Evolutionary conservation across 345 rosid species (phyloP).

Genomic region (Chamaenerion angustifolium): DNA sequence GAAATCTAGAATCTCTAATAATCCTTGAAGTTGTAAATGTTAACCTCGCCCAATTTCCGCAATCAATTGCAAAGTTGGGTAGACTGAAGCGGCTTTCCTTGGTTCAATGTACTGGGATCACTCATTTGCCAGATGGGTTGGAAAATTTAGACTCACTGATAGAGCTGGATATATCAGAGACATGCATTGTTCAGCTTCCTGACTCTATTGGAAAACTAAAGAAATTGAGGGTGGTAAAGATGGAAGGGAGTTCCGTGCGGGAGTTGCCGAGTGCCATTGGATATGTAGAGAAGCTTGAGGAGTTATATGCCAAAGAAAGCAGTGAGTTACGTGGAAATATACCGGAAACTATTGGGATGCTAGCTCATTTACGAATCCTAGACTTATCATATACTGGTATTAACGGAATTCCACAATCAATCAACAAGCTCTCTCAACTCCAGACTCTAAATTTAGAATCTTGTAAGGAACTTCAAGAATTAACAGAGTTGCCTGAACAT

Average conservation of each 20-base stretch:
- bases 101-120: neutral
- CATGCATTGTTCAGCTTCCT: neutral
- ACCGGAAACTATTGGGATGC: neutral
- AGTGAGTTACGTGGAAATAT: neutral
- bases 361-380: neutral
- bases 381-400: neutral
- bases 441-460: conserved; percentile 2
- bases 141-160: neutral
- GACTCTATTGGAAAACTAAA: neutral
- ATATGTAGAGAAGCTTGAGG: neutral
- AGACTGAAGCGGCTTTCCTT: neutral
- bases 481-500: neutral
- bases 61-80: neutral
- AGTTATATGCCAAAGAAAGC: neutral
- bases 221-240: conserved; percentile 7
- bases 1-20: neutral
- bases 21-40: conserved; percentile 1
- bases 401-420: neutral
- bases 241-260: neutral
- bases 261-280: neutral
- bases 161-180: neutral
- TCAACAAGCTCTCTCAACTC: neutral
- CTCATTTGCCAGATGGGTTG: neutral
- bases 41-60: neutral
- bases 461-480: neutral